Conservation (phyloP, 2,329 filamentous ascomycete species). For the Ophiognomonia clavigignenti-juglandacearum region DNA sequence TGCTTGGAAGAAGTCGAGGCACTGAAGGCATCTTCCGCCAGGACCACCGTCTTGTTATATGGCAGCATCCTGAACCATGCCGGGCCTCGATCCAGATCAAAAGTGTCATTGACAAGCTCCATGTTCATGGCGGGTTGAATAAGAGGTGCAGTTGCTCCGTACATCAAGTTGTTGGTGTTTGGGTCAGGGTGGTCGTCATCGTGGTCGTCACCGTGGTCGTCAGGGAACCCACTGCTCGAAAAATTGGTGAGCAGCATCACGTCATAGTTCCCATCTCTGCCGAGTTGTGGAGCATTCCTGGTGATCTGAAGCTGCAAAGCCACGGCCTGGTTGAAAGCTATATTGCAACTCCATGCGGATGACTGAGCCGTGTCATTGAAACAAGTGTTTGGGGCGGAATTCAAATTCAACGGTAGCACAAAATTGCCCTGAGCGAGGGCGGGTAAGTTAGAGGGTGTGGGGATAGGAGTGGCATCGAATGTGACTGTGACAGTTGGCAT, state of each 20-base stretch:
- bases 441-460: slow-evolving; percentile 46
- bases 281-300: slow-evolving; percentile 21
- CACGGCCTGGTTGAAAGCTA: slow-evolving; percentile 40
- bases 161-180: slow-evolving; percentile 31
- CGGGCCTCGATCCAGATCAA: slow-evolving; percentile 42
- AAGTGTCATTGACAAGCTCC: slow-evolving; percentile 47
- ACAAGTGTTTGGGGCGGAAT: slow-evolving; percentile 48
- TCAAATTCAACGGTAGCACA: slow-evolving; percentile 47
- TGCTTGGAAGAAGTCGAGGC: slow-evolving; percentile 17
- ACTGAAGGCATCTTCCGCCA: slow-evolving; percentile 38
- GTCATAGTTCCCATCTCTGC: slow-evolving; percentile 31
- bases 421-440: slow-evolving; percentile 51
- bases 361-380: slow-evolving; percentile 49
- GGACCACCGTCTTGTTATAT: slow-evolving; percentile 54
- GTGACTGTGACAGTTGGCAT: slow-evolving; percentile 30
- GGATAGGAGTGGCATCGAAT: slow-evolving; percentile 46
- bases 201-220: no score
- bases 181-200: no score
- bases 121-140: slow-evolving; percentile 35
- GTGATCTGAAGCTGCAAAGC: slow-evolving; percentile 33
- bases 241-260: slow-evolving; percentile 34
- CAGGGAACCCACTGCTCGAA: slow-evolving; percentile 28
- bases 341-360: slow-evolving; percentile 60
- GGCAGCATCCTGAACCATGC: slow-evolving; percentile 46
- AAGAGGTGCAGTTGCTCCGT: slow-evolving; percentile 49